Evolutionary conservation across 345 rosid genomes (phyloP), one percentile per base, ranked within the genome.

Genomic region (Cardiospermum halicacabum): DNA sequence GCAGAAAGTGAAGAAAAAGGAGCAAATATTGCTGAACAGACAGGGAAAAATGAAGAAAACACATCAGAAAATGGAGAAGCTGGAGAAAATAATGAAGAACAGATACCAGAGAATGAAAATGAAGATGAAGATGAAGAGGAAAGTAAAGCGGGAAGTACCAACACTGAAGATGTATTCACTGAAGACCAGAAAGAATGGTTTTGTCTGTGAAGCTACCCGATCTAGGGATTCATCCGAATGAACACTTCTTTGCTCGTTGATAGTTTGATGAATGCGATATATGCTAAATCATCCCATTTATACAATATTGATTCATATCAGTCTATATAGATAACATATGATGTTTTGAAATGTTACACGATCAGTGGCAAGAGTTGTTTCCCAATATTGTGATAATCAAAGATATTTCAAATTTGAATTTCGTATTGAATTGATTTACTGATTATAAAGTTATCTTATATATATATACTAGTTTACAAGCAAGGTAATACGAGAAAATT

Each of bases 191-290:
- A 77, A 3, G 66, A 69, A 16, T 48, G 73, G 81, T 45, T 79
- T 64, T 57, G 61, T 69, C 1, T 50, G 70, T 0, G 88, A 88
- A 70, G 89, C 84, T 43, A n/a, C n/a, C n/a, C n/a, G n/a, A n/a
- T n/a, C 65, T 92, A 80, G 88, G 73, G 91, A 81, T 62, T 73
- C 81, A 84, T 89, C 18, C 56, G 77, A 58, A 72, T 81, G 77
- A 74, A 74, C 64, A 73, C 88, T 72, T 62, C 65, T 72, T 81
- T 80, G 67, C 79, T 86, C 1, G 82, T 92, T 0, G 91, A 87
- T 27, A 80, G 74, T 6, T 63, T 89, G 61, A 87, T 92, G 96
- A 85, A 92, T 64, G 74, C 69, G 88, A 95, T 92, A 78, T 28
- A 80, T 31, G 61, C 43, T 62, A 54, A 11, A 3, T 5, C 39